Conservation (phyloP, 495 filamentous ascomycete genomes). For the Xylaria sp. region DNA sequence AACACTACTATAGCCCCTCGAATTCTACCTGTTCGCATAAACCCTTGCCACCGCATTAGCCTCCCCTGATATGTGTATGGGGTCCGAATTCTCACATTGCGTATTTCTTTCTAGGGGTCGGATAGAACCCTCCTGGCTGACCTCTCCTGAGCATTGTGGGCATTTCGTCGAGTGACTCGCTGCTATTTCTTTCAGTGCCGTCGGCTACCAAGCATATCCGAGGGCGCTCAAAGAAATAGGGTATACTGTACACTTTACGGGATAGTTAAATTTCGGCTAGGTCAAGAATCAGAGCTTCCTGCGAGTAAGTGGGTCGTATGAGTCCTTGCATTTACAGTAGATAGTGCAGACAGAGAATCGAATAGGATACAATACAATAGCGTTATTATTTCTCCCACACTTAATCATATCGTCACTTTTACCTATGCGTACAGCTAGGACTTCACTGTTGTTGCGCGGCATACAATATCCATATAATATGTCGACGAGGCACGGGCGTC, state of each 20-base stretch:
- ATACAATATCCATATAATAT: not conserved
- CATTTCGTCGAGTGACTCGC: not conserved
- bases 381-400: not conserved
- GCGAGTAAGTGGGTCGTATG: constrained; percentile 10
- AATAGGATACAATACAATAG: not conserved
- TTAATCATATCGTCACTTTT: not conserved
- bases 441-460: not conserved
- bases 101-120: not conserved
- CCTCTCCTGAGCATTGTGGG: not conserved
- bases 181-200: not conserved
- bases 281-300: not conserved
- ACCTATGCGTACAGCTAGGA: not conserved
- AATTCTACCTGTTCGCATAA: constrained; percentile 19
- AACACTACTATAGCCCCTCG: not conserved
- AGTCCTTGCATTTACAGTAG: constrained; percentile 5
- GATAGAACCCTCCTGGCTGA: not conserved
- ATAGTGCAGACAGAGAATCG: not conserved
- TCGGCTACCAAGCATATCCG: constrained; percentile 5
- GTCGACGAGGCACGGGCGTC: not conserved
- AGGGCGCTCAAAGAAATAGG: not conserved
- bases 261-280: constrained; percentile 11
- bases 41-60: constrained; percentile 3
- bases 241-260: constrained; percentile 2
- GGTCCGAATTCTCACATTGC: not conserved
- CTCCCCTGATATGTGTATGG: not conserved